Evolutionary conservation across 352 stramenopile species (phyloP), one percentile per base, ranked within the genome.

Genomic region (Aphanomyces euteiches): DNA sequence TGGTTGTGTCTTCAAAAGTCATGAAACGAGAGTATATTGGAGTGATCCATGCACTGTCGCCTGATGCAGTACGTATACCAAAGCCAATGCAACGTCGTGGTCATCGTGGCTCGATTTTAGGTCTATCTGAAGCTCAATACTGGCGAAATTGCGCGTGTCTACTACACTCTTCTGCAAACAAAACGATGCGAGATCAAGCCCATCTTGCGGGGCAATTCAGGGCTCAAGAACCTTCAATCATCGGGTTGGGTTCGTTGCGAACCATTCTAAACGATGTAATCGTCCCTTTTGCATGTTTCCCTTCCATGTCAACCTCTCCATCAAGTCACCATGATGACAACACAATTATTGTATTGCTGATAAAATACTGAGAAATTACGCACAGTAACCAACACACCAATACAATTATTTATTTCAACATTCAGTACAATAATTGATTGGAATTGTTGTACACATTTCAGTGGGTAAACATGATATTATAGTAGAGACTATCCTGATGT

Each of bases 11-110:
- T 7, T 84, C 85, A 54, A 79, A 83, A 1, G 69, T 91, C 15
- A 74, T 89, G 43, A 74, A 87, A 37, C 79, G 90, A 69, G 75
- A 90, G 43, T 94, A 90, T 74, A 81, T 85, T n/a, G 86, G 86
- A 63, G 85, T 77, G 21, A 90, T 94, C 69, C 84, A 78, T 65
- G 90, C 86, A 21, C 79, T 94, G 38, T 84, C 79, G 3, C 75
- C 87, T 67, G 78, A 90, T 63, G 84, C 83, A n/a, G 80, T 88
- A 71, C 58, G 75, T 70, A 8, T 60, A 12, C 13, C 53, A 57
- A 8, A 53, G n/a, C 45, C 50, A 28, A 28, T 48, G 7, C 37
- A 37, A 21, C 34, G 7, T 17, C 7, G 4, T 34, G 10, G 15
- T 15, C 10, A n/a, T 15, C 7, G 28, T 19, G 5, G 7, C 4